Percentiles rank a stretch among this genome's conserved stretches.
These are phyloP conservation scores for Nannizziopsis arthrosporioides DNA, from an alignment of 2,329 filamentous ascomycete genomes.

Conservation along the genomic window DNA sequence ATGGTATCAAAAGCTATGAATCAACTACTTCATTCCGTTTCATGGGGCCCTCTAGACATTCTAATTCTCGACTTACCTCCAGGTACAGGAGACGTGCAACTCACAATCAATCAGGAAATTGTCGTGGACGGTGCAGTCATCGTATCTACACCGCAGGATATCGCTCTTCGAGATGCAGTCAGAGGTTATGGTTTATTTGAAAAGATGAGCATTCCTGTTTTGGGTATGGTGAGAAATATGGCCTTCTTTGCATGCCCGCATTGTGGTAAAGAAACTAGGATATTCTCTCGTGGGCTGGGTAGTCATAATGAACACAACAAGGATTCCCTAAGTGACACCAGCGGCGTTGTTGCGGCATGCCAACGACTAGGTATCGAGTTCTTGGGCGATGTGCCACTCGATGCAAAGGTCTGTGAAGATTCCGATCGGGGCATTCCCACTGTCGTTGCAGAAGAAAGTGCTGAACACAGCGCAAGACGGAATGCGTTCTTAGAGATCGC, in stretches of 20 bases:
- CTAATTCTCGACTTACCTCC: constrained; percentile 85
- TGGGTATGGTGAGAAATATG: constrained; percentile 92
- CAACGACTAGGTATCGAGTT: constrained; percentile 62
- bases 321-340: constrained; percentile 8
- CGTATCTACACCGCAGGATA: constrained; percentile 84
- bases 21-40: constrained; percentile 86
- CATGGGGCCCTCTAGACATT: constrained; percentile 82
- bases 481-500: constrained; percentile 62
- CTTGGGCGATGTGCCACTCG: constrained; percentile 77
- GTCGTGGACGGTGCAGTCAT: constrained; percentile 74
- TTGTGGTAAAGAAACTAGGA: constrained; percentile 60
- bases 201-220: constrained; percentile 62
- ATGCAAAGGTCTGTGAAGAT: constrained; percentile 75
- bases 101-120: constrained; percentile 93
- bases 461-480: constrained; percentile 52
- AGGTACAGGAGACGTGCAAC: constrained; percentile 87
- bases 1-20: constrained; percentile 98
- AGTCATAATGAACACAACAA: constrained; percentile 10
- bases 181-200: constrained; percentile 89
- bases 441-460: constrained; percentile 66
- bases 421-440: constrained; percentile 80
- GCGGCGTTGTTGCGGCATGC: constrained; percentile 56
- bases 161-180: constrained; percentile 82
- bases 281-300: constrained; percentile 49
- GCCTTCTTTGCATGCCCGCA: constrained; percentile 68